Evolutionary conservation across 2,329 filamentous ascomycete genomes (phyloP).

Genomic region (Alternaria triticina): DNA sequence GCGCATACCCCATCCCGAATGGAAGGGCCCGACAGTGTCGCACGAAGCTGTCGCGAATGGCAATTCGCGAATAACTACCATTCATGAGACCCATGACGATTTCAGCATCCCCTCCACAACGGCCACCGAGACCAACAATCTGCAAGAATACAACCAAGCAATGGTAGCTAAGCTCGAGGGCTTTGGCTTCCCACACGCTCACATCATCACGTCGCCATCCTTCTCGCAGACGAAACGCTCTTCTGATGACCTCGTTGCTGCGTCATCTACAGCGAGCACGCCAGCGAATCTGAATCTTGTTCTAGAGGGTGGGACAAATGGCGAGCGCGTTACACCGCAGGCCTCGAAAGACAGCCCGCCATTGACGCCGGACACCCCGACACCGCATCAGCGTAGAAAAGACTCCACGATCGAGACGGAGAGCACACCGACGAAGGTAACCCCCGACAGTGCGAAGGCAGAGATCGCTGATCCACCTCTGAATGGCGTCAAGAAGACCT

Average conservation of each 20-base stretch:
- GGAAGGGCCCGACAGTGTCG: constrained; percentile 27
- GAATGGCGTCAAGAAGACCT: constrained; percentile 2
- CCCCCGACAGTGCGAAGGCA: background rate
- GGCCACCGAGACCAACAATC: constrained; percentile 26
- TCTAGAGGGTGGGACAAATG: constrained; percentile 21
- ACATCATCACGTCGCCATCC: constrained; percentile 21
- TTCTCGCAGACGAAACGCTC: constrained; percentile 45
- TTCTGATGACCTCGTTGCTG: constrained; percentile 43
- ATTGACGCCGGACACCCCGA: constrained; percentile 26
- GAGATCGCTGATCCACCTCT: background rate
- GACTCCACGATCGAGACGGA: constrained; percentile 10
- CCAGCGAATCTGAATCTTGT: constrained; percentile 26
- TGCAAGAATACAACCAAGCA: constrained; percentile 11
- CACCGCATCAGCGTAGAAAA: constrained; percentile 26
- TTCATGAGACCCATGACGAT: constrained; percentile 31
- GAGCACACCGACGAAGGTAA: constrained; percentile 11
- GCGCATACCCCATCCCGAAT: constrained; percentile 37
- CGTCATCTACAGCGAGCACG: constrained; percentile 32
- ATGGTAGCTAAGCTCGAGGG: constrained; percentile 32
- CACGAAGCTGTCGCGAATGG: constrained; percentile 20
- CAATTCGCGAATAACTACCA: constrained; percentile 13
- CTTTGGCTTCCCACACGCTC: constrained; percentile 26
- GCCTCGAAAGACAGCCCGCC: constrained; percentile 18
- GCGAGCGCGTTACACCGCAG: constrained; percentile 19
- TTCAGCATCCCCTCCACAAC: constrained; percentile 40